Percentiles rank a stretch among this genome's conserved stretches.
These are phyloP conservation scores for Lanmaoa rubissima DNA, from an alignment of 768 basidiomycete species.

Conservation along the genomic window DNA sequence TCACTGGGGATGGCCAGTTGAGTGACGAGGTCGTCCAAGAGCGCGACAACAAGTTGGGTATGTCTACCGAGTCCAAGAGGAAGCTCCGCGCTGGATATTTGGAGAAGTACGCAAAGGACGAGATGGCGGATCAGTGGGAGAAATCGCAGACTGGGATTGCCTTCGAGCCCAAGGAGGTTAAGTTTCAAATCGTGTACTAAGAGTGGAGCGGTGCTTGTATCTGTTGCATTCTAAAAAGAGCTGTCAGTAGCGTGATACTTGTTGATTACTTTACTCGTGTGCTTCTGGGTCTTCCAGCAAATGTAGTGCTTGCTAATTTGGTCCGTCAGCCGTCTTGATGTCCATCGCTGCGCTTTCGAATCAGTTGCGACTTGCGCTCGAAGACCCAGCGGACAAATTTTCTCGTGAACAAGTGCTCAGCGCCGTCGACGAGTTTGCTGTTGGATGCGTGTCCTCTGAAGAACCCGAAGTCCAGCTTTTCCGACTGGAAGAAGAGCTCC, in stretches of 20 bases:
- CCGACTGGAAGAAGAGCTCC: conserved; percentile 66
- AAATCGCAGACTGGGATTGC: conserved; percentile 33
- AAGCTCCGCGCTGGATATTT: conserved; percentile 38
- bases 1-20: conserved; percentile 38
- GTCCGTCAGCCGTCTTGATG: conserved; percentile 23
- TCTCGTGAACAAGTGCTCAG: conserved; percentile 49
- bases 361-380: conserved; percentile 58
- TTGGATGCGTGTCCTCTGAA: conserved; percentile 46
- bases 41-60: conserved; percentile 35
- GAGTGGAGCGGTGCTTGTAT: not conserved
- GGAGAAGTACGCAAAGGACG: conserved; percentile 35
- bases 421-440: conserved; percentile 55
- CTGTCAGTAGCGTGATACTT: not conserved
- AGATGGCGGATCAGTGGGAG: conserved; percentile 40
- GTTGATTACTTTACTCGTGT: conserved; percentile 2
- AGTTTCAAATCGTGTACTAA: conserved; percentile 9
- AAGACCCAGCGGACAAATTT: conserved; percentile 49
- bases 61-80: conserved; percentile 35
- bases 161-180: conserved; percentile 33
- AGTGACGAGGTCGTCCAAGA: conserved; percentile 28
- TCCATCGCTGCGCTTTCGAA: conserved; percentile 41
- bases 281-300: not conserved
- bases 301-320: conserved; percentile 7
- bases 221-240: not conserved
- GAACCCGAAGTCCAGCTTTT: conserved; percentile 44